phyloP scores from a whole-genome alignment of 176 grass and related monocot genomes.

The Ensete glaucum region DNA sequence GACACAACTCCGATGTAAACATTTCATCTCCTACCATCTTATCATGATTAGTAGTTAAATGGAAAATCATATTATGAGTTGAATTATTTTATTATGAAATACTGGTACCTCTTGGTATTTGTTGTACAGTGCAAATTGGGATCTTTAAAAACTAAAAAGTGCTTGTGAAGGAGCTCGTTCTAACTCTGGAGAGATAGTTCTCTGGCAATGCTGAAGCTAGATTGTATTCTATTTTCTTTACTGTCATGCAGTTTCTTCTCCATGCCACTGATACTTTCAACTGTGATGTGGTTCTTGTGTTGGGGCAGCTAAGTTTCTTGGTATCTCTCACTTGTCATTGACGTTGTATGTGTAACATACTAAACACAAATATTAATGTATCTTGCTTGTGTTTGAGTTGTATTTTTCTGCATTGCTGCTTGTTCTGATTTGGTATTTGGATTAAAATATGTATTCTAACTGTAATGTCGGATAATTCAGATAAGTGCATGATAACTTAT shows the following conservation, averaged over 20 bases:
- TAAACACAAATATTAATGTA: not conserved
- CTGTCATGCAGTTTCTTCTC: conserved; percentile 64
- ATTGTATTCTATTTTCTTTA: conserved; percentile 10
- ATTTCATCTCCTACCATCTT: not conserved
- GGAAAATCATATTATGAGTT: not conserved
- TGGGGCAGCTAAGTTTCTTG: conserved; percentile 59
- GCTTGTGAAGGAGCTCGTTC: conserved; percentile 84
- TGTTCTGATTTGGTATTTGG: not conserved
- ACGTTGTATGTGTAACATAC: not conserved
- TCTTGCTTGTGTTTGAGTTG: not conserved
- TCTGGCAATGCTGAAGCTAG: conserved; percentile 88
- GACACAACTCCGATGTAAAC: conserved; percentile 66
- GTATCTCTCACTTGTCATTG: not conserved
- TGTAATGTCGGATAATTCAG: not conserved
- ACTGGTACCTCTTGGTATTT: conserved; percentile 6
- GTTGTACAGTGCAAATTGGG: conserved; percentile 56
- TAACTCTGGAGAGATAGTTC: conserved; percentile 76
- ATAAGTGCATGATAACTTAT: not conserved
- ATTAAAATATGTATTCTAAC: too few relatives aligned
- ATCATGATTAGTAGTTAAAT: not conserved
- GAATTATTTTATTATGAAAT: conserved; percentile 2
- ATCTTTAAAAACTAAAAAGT: conserved; percentile 93
- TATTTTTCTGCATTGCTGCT: not conserved
- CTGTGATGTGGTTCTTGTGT: conserved; percentile 82
- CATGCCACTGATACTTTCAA: conserved; percentile 79